phyloP scores from a whole-genome alignment of 805 yeast genomes.

The Myxozyma neotropica region DNA sequence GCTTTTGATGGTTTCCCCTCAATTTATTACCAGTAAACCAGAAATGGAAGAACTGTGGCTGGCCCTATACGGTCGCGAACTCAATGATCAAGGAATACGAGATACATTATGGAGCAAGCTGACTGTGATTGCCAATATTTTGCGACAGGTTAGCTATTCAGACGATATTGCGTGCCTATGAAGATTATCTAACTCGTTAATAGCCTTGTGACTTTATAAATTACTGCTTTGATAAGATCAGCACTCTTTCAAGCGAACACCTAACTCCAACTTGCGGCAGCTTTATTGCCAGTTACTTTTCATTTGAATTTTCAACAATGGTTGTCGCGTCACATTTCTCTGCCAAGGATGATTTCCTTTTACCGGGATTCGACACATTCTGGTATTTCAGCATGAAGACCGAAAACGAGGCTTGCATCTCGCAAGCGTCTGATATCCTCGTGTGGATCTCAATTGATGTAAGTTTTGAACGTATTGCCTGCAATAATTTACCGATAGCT shows the following conservation, averaged over 20 bases:
- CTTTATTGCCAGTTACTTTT: constrained; percentile 14
- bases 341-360: neutral
- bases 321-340: neutral
- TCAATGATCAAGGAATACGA: neutral
- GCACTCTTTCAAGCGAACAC: neutral
- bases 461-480: neutral
- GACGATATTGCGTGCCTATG: too few species aligned
- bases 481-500: neutral
- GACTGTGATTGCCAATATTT: neutral
- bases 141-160: constrained; percentile 3
- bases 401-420: neutral
- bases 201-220: constrained; percentile 23
- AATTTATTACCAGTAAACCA: neutral
- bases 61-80: neutral
- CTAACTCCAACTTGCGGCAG: constrained; percentile 12
- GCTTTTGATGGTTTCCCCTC: constrained; percentile 6
- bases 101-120: constrained; percentile 18
- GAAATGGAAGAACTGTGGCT: constrained; percentile 13
- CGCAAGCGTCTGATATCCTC: neutral
- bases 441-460: constrained; percentile 12
- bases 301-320: neutral
- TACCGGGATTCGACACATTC: constrained; percentile 20
- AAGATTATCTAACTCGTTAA: neutral
- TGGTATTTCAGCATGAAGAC: constrained; percentile 21
- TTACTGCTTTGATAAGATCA: constrained; percentile 15